These are phyloP conservation scores for Schizothecium vesticola DNA, from an alignment of 495 filamentous ascomycete species.

Conservation along the genomic window DNA sequence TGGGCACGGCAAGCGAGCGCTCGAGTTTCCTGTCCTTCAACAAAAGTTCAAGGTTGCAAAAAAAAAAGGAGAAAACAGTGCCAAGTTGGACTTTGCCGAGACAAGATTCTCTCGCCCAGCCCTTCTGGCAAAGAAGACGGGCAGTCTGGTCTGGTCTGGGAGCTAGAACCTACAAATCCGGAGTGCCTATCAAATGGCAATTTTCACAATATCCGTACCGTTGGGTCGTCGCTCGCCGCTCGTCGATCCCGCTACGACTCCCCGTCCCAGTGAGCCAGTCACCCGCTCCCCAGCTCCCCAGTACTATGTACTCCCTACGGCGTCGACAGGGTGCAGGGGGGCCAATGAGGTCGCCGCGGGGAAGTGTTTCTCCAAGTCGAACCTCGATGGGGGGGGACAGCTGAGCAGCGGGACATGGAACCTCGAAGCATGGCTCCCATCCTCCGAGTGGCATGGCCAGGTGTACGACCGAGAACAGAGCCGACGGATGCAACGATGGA, in stretches of 20 bases:
- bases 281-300: background rate
- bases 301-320: background rate
- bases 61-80: background rate
- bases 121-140: background rate
- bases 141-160: background rate
- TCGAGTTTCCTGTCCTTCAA: background rate
- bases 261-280: background rate
- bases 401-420: background rate
- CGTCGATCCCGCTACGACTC: background rate
- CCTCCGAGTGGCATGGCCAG: background rate
- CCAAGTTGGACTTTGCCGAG: background rate
- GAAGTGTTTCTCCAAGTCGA: conserved; percentile 8
- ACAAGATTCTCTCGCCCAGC: background rate
- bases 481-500: conserved; percentile 6
- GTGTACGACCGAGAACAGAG: conserved; percentile 11
- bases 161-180: background rate
- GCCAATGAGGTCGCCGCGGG: conserved; percentile 5
- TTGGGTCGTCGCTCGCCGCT: background rate
- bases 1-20: background rate
- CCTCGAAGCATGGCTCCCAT: background rate
- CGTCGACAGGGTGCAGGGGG: background rate
- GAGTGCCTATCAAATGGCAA: background rate
- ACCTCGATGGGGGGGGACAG: background rate
- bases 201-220: background rate
- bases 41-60: background rate